phyloP scores from a whole-genome alignment of 1,284 basidiomycete species.

The Ustilago bromivora region DNA sequence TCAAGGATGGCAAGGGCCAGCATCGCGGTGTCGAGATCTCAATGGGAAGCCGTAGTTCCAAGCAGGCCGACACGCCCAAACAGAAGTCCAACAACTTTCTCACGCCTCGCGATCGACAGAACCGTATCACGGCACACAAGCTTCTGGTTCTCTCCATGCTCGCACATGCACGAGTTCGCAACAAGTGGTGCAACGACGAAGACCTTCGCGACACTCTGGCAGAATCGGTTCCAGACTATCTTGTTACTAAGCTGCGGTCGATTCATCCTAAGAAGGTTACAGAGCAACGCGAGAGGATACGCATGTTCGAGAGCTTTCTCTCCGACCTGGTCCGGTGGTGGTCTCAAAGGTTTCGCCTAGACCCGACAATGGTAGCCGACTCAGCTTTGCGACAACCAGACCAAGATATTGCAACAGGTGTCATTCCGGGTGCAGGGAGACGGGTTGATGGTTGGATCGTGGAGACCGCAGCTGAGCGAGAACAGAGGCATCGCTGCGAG shows the following conservation, averaged over 20 bases:
- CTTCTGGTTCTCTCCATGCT: constrained; percentile 76
- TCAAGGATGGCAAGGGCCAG: constrained; percentile 62
- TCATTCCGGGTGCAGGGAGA: constrained; percentile 43
- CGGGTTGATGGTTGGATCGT: constrained; percentile 67
- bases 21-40: constrained; percentile 51
- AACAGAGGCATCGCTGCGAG: constrained; percentile 57
- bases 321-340: constrained; percentile 66
- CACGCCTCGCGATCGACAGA: constrained; percentile 65
- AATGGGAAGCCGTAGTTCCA: constrained; percentile 20
- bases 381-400: constrained; percentile 65
- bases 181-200: constrained; percentile 85
- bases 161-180: constrained; percentile 80
- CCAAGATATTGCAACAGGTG: constrained; percentile 58
- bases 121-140: constrained; percentile 64
- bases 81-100: constrained; percentile 50
- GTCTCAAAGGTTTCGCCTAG: constrained; percentile 59
- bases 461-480: constrained; percentile 59
- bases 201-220: constrained; percentile 76
- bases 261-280: constrained; percentile 66
- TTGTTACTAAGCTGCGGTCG: constrained; percentile 59
- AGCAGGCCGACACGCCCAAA: constrained; percentile 32
- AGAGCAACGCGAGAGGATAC: constrained; percentile 64
- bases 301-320: constrained; percentile 67
- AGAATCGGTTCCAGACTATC: constrained; percentile 53
- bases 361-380: constrained; percentile 52